A percentile compares a stretch with the other conserved stretches of the same genome.
Conservation (phyloP, 805 yeast species). For the Candida jianshihensis region DNA sequence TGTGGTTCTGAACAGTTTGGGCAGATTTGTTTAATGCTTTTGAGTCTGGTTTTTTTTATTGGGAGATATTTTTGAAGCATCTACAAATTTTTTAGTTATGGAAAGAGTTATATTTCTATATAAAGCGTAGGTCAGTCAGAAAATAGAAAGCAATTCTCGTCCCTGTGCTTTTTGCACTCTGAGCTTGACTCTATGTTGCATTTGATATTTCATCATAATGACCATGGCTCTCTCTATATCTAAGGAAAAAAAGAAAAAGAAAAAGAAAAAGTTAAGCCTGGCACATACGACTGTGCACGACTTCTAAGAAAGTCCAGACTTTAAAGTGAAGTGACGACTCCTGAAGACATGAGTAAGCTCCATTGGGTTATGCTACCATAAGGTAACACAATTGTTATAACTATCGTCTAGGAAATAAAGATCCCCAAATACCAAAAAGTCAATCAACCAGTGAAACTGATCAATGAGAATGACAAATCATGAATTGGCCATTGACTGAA, state of each 20-base stretch:
- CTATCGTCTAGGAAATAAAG: constrained; percentile 54
- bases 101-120: constrained; percentile 16
- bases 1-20: too few species aligned
- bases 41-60: too few species aligned
- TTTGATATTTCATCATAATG: constrained; percentile 62
- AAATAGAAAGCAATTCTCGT: constrained; percentile 58
- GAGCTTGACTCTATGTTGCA: constrained; percentile 92
- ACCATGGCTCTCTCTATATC: constrained; percentile 3
- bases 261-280: constrained; percentile 32
- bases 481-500: too few species aligned
- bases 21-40: not conserved
- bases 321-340: constrained; percentile 35
- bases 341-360: constrained; percentile 75
- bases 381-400: constrained; percentile 53
- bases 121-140: constrained; percentile 13
- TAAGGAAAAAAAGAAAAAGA: constrained; percentile 1
- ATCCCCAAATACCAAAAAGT: constrained; percentile 56
- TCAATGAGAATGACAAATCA: not conserved
- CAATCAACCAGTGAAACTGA: constrained; percentile 2
- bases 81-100: not conserved
- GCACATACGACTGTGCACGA: constrained; percentile 63
- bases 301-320: constrained; percentile 15
- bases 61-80: too few species aligned
- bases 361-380: constrained; percentile 53
- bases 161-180: constrained; percentile 48